Evolutionary conservation across 352 stramenopile genomes (phyloP), one percentile per base, ranked within the genome.

Genomic region (Phytopythium boreale): DNA sequence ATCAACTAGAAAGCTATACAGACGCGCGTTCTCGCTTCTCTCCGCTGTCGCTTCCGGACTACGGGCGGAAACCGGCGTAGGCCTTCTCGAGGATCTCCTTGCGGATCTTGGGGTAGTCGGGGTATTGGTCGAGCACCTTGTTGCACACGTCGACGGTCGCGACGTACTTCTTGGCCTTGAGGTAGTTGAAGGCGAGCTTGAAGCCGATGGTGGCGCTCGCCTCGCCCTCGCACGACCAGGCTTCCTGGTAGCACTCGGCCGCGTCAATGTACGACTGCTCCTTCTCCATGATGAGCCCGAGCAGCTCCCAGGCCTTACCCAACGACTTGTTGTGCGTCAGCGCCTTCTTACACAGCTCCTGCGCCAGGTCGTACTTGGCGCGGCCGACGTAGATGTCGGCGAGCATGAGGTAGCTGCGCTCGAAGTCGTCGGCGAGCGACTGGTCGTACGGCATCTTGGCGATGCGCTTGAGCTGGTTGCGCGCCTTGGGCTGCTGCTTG

Each of bases 161-260:
- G 11, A 98, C 89, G 56, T 85, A 95, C 51, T 92, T 90, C 65
- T 94, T 94, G 36, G 93, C 90, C 73, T 98, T 98, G 52, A 98
- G 79, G 74, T 98, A 98, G 67, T 98, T 98, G 73, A 98, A 98
- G 8, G 92, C 93, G 1, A 98, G 75, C 68, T 98, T 98, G 71
- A 96, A 98, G 27, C 91, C 95, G 53, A 97, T 94, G 11, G 74
- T 79, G 9, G 95, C 92, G 29, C 86, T 96, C 0, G 89, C 86
- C 65, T 97, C 86, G 44, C 82, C 81, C 50, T 92, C 82, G 58
- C 82, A 93, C 43, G 70, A 86, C 84, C 83, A 93, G 17, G 85
- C 85, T 67, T 98, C 91, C 58, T 98, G 81, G 61, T 98, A 98
- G 65, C 86, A 96, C 59, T 98, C 93, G 34, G 93, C 89, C 0